These are phyloP conservation scores for Pseudonitzschia multistriata DNA, from an alignment of 108 stramenopile species.

Conservation along the genomic window DNA sequence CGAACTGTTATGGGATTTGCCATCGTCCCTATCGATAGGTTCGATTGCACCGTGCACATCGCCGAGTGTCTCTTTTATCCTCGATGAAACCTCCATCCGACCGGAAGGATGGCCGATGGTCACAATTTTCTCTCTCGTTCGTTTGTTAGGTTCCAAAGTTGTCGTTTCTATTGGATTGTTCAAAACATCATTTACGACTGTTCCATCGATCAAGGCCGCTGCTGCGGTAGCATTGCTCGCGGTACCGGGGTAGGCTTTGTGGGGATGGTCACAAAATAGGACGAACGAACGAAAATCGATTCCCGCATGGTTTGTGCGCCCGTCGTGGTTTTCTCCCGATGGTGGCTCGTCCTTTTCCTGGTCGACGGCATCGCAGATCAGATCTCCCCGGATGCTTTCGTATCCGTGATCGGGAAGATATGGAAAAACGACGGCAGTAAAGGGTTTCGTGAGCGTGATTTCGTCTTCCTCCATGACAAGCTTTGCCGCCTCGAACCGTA, in stretches of 20 bases:
- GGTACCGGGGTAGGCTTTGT: background rate
- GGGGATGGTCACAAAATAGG: background rate
- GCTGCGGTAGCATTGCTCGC: slow-evolving; percentile 4
- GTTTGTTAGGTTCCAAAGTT: background rate
- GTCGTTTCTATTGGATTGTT: background rate
- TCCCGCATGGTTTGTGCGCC: background rate
- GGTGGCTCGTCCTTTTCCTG: too few relatives aligned
- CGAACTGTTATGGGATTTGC: too few relatives aligned
- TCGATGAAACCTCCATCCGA: background rate
- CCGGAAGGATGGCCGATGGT: slow-evolving; percentile 8
- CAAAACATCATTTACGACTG: slow-evolving; percentile 7
- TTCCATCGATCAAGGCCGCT: slow-evolving; percentile 10
- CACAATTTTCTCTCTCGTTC: background rate
- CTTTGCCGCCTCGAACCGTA: slow-evolving; percentile 1
- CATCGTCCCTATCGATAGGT: too few relatives aligned
- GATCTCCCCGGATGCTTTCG: background rate
- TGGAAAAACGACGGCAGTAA: background rate
- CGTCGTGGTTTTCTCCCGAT: too few relatives aligned
- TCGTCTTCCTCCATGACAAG: slow-evolving; percentile 3
- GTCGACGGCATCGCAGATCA: background rate
- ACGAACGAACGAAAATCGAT: slow-evolving; percentile 6
- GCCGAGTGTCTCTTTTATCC: background rate
- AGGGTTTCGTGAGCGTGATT: background rate
- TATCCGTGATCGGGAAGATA: background rate
- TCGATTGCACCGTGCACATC: too few relatives aligned